phyloP scores from a whole-genome alignment of 2,329 filamentous ascomycete species.

The Epichloe sp. region DNA sequence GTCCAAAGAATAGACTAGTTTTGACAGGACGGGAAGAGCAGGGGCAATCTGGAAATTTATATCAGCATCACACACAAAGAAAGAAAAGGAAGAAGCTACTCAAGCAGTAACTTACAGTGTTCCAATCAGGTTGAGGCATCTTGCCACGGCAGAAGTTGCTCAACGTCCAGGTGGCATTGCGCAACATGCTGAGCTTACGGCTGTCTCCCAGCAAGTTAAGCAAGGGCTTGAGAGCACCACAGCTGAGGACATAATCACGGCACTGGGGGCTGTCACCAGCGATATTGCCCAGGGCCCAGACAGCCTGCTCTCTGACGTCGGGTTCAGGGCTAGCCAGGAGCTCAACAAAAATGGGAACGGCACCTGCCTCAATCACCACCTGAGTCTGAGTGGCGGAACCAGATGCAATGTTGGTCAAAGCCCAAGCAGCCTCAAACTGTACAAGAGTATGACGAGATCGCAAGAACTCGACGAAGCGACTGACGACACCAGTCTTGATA shows the following conservation, averaged over 20 bases:
- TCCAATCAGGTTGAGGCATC: slow-evolving; percentile 97
- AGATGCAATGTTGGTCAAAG: slow-evolving; percentile 96
- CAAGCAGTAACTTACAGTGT: slow-evolving; percentile 51
- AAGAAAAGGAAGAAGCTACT: not conserved
- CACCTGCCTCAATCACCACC: slow-evolving; percentile 95
- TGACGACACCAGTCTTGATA: slow-evolving; percentile 96
- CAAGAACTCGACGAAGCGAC: slow-evolving; percentile 95
- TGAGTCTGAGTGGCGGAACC: slow-evolving; percentile 95
- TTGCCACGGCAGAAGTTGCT: slow-evolving; percentile 99
- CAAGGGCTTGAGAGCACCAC: slow-evolving; percentile 81
- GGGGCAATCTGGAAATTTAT: slow-evolving; percentile 60
- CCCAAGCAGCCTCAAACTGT: slow-evolving; percentile 98
- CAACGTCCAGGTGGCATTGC: slow-evolving; percentile 96
- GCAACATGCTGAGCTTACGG: slow-evolving; percentile 97
- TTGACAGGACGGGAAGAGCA: slow-evolving; percentile 85
- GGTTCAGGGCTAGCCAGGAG: slow-evolving; percentile 90
- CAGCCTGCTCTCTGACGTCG: slow-evolving; percentile 94
- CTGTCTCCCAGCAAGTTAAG: slow-evolving; percentile 86
- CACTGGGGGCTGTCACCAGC: slow-evolving; percentile 95
- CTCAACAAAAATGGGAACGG: slow-evolving; percentile 97
- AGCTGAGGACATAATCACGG: slow-evolving; percentile 89
- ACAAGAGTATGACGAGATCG: slow-evolving; percentile 95
- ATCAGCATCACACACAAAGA: not conserved
- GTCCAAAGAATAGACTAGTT: slow-evolving; percentile 96
- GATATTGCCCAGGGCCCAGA: slow-evolving; percentile 98